Evolutionary conservation across 1,284 basidiomycete species (phyloP), one percentile per base, ranked within the genome.

Genomic region (Microstroma glucosiphilum): DNA sequence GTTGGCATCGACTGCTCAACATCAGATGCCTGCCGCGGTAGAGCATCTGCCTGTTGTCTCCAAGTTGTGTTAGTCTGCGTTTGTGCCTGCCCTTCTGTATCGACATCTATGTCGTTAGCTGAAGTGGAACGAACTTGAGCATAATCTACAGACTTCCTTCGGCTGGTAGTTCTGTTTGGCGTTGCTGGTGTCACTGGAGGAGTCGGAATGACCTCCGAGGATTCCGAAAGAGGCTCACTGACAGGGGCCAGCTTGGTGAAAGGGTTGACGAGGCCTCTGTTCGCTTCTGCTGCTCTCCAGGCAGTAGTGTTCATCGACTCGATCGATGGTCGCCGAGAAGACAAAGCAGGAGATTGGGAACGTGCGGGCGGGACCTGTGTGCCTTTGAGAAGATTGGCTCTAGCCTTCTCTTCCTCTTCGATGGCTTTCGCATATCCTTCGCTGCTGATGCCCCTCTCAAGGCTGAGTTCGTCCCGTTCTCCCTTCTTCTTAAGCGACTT

Each of bases 401-500:
- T 15, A 21, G 19, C 51, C 8, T 7, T 15, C 6, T 17, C 51
- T 19, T 21, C 21, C 17, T 54, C 51, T 7, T 26, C 17, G 25
- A 15, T 25, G n/a, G 6, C 51, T 6, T 21, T 19, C 8, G 25
- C 51, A 25, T 23, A 54, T 15, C 25, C 21, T 21, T 54, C 51
- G 21, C 21, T 23, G 51, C 51, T 54, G 51, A 54, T 54, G 19
- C 51, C 51, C 51, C 26, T 21, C 17, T 19, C 51, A 6, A 54
- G 51, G 26, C 51, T 54, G 17, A 54, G 21, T 25, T 54, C 51
- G 26, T 54, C 25, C 13, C 51, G 51, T 25, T 54, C 51, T 23
- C 6, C 51, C 19, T 54, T 54, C 51, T 54, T 54, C 19, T 54
- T 54, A 7, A 54, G 51, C 2, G 51, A 6, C 19, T 54, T 54